phyloP scores from a whole-genome alignment of 2,329 filamentous ascomycete species.

The Emmonsia crescens region DNA sequence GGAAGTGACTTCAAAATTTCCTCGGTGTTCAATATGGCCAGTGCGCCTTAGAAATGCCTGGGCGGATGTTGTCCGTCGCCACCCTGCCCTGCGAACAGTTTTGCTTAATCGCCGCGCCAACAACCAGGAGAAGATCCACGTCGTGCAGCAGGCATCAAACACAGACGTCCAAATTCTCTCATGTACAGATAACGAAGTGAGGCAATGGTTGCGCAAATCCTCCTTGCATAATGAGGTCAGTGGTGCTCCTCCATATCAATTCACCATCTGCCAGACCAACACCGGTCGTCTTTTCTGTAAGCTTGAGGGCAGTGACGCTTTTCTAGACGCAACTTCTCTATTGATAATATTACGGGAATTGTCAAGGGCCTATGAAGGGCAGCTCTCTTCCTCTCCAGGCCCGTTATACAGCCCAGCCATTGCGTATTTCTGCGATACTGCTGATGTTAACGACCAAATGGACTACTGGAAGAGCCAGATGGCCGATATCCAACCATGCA shows the following conservation, averaged over 20 bases:
- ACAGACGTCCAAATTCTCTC: neutral
- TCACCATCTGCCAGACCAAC: conserved; percentile 10
- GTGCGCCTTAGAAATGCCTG: neutral
- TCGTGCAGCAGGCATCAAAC: neutral
- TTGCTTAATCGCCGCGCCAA: neutral
- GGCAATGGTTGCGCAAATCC: neutral
- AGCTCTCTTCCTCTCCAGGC: neutral
- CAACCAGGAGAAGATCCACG: neutral
- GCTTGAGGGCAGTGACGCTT: conserved; percentile 8
- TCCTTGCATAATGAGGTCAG: neutral
- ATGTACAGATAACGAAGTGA: neutral
- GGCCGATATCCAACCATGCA: conserved; percentile 3
- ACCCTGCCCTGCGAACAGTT: neutral
- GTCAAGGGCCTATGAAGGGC: neutral
- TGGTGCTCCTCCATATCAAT: conserved; percentile 2
- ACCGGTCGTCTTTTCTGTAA: conserved; percentile 8
- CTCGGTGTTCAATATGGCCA: neutral
- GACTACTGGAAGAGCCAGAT: conserved; percentile 7
- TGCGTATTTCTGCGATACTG: conserved; percentile 3
- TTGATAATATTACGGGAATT: conserved; percentile 8
- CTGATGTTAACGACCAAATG: neutral
- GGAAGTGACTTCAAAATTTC: conserved; percentile 4
- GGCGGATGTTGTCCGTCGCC: neutral
- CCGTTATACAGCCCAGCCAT: conserved; percentile 1
- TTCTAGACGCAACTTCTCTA: conserved; percentile 11